These are phyloP conservation scores for Scedosporium apiospermum DNA, from an alignment of 2,329 filamentous ascomycete species.

Conservation along the genomic window DNA sequence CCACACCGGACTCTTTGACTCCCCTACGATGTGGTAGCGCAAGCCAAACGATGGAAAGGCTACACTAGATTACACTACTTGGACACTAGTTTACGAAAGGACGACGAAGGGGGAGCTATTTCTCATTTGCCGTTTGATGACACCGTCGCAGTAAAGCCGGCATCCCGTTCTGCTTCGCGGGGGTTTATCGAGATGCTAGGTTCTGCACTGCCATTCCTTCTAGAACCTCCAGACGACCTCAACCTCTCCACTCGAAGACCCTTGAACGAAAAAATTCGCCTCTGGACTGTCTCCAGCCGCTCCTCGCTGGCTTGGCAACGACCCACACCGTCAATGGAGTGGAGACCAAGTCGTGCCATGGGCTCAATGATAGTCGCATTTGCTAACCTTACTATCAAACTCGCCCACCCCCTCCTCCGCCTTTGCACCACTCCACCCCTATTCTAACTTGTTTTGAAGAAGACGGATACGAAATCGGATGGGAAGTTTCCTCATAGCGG, in stretches of 20 bases:
- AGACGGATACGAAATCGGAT: too few species aligned
- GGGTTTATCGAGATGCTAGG: background rate
- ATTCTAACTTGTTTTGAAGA: too few species aligned
- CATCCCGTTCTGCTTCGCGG: background rate
- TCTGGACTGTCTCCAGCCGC: background rate
- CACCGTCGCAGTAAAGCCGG: too few species aligned
- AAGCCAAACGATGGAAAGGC: too few species aligned
- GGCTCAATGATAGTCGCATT: background rate
- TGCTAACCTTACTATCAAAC: too few species aligned
- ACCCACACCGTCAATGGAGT: background rate
- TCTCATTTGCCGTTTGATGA: too few species aligned
- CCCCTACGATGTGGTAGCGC: background rate
- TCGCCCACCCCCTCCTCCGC: too few species aligned
- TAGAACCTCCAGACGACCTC: background rate
- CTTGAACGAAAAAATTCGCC: background rate
- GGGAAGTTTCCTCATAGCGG: too few species aligned
- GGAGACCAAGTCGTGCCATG: background rate
- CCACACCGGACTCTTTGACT: background rate
- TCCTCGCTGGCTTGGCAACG: background rate
- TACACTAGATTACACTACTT: too few species aligned
- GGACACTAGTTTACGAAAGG: too few species aligned
- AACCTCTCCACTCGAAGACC: background rate
- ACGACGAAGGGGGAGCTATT: too few species aligned
- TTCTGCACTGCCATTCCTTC: background rate
- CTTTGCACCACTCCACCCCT: too few species aligned